Conservation (phyloP, 768 basidiomycete genomes). For the Kwoniella sp. region DNA sequence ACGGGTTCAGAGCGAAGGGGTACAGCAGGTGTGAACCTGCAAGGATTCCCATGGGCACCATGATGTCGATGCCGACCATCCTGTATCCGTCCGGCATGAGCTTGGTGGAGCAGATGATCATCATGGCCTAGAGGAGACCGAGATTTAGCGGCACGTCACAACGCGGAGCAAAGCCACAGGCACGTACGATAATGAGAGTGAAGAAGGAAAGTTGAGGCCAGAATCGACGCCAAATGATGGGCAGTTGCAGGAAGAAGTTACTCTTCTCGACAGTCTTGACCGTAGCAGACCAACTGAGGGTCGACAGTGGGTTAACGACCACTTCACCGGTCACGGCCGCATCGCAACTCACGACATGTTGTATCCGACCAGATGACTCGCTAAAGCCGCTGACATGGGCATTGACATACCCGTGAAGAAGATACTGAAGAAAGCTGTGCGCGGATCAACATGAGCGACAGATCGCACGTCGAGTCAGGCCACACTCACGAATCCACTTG, state of each 20-base stretch:
- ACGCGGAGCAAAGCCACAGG: background rate
- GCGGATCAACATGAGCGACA: constrained; percentile 48
- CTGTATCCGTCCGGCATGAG: constrained; percentile 64
- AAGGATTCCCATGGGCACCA: constrained; percentile 65
- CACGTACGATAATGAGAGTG: constrained; percentile 34
- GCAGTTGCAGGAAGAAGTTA: constrained; percentile 87
- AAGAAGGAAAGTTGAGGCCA: constrained; percentile 59
- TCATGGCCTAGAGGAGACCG: constrained; percentile 47
- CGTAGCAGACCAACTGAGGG: constrained; percentile 56
- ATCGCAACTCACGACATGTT: constrained; percentile 58
- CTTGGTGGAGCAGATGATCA: constrained; percentile 58
- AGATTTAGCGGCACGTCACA: too few relatives aligned
- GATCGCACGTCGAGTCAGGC: constrained; percentile 54
- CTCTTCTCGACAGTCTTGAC: constrained; percentile 81
- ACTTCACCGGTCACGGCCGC: background rate
- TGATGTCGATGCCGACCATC: constrained; percentile 69
- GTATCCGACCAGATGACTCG: constrained; percentile 60
- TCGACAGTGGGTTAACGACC: background rate
- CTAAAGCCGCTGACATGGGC: constrained; percentile 61
- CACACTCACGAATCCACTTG: constrained; percentile 65
- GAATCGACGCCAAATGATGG: constrained; percentile 75
- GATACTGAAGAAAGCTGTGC: constrained; percentile 66
- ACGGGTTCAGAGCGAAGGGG: constrained; percentile 76
- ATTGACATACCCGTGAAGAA: constrained; percentile 59
- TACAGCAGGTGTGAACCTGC: constrained; percentile 37